Evolutionary conservation across 1,139 yeast genomes (phyloP).

Genomic region (Hansenula sp.): DNA sequence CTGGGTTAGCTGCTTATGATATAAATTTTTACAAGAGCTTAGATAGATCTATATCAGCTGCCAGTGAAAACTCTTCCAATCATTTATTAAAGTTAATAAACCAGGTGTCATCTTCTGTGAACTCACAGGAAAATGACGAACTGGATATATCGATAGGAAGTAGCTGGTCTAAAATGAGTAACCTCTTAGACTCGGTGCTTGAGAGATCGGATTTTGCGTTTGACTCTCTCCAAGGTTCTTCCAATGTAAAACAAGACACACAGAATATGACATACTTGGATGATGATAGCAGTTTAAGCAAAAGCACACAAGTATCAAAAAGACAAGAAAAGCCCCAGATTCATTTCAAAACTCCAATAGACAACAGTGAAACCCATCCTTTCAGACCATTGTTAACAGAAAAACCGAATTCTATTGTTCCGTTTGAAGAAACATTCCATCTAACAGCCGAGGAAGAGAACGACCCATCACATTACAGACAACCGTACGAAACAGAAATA

Average conservation of each 20-base stretch:
- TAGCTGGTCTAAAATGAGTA: slow-evolving; percentile 63
- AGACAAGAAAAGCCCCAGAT: slow-evolving; percentile 71
- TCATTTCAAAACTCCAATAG: slow-evolving; percentile 52
- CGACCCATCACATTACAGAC: slow-evolving; percentile 61
- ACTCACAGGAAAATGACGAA: slow-evolving; percentile 29
- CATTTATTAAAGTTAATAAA: slow-evolving; percentile 52
- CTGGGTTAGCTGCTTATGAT: slow-evolving; percentile 77
- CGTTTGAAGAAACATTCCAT: slow-evolving; percentile 48
- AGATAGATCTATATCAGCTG: slow-evolving; percentile 45
- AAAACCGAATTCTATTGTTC: slow-evolving; percentile 67
- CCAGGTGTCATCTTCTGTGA: slow-evolving; percentile 43
- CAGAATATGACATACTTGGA: slow-evolving; percentile 44
- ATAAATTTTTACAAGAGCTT: slow-evolving; percentile 68
- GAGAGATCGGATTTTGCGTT: slow-evolving; percentile 72
- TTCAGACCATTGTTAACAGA: slow-evolving; percentile 66
- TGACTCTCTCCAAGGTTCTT: slow-evolving; percentile 37
- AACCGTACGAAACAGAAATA: slow-evolving; percentile 84
- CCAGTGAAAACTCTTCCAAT: slow-evolving; percentile 40
- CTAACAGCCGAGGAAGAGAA: slow-evolving; percentile 38
- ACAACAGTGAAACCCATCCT: slow-evolving; percentile 67
- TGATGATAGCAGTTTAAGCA: slow-evolving; percentile 30
- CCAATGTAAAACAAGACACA: slow-evolving; percentile 14
- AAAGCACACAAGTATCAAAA: slow-evolving; percentile 20
- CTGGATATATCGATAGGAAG: slow-evolving; percentile 40
- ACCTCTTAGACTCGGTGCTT: slow-evolving; percentile 63